These are phyloP conservation scores for Mangifera indica DNA, from an alignment of 345 rosid species.

Conservation along the genomic window DNA sequence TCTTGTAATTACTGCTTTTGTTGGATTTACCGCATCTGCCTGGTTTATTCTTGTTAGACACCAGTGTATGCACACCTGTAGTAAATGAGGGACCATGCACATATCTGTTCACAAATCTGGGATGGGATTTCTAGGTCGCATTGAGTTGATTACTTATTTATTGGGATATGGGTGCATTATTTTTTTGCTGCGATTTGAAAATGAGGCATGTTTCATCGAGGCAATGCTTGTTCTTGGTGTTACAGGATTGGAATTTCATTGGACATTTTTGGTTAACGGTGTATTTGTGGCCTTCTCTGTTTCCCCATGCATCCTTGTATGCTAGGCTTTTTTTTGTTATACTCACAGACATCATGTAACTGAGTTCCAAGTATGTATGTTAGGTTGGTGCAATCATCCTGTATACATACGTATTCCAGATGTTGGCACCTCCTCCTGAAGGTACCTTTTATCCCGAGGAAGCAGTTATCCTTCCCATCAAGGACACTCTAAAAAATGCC, in stretches of 20 bases:
- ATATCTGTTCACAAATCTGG: not conserved
- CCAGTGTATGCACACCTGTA: not conserved
- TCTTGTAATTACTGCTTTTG: slow-evolving; percentile 6
- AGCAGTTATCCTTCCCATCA: slow-evolving; percentile 48
- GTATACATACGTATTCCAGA: slow-evolving; percentile 88
- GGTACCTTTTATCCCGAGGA: slow-evolving; percentile 74
- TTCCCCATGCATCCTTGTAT: slow-evolving; percentile 1
- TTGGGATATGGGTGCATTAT: not conserved
- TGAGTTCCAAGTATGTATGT: slow-evolving; percentile 29
- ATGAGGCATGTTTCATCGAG: not conserved
- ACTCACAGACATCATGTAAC: not conserved
- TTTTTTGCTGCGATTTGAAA: not conserved
- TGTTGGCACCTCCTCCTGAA: slow-evolving; percentile 93
- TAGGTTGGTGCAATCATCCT: slow-evolving; percentile 98
- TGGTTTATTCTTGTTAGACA: not conserved
- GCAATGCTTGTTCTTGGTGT: not conserved
- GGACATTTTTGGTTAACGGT: not conserved
- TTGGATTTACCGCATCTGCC: not conserved
- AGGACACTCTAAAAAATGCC: slow-evolving; percentile 42
- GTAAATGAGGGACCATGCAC: not conserved
- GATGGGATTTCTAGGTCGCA: not conserved
- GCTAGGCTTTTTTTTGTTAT: not conserved
- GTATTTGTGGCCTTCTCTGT: not conserved
- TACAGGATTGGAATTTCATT: not conserved
- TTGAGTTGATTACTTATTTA: not conserved